Conservation (phyloP, 2,329 filamentous ascomycete genomes). For the Parafenestella ontariensis region DNA sequence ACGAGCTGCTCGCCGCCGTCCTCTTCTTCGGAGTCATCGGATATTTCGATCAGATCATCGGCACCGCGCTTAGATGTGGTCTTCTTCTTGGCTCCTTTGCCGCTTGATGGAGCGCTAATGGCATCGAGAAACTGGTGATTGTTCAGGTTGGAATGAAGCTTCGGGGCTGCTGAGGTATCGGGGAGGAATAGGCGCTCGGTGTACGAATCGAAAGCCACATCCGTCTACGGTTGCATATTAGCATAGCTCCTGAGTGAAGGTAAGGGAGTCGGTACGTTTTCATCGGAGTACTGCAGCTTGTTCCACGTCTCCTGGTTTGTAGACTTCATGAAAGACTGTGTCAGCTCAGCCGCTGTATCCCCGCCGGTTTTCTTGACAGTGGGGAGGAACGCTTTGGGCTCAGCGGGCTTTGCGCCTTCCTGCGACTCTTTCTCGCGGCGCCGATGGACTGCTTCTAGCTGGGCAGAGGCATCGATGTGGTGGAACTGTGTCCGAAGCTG, state of each 20-base stretch:
- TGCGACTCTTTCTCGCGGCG: slow-evolving; percentile 55
- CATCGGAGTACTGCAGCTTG: slow-evolving; percentile 79
- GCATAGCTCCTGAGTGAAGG: not conserved
- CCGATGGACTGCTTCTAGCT: slow-evolving; percentile 66
- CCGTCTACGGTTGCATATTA: slow-evolving; percentile 52
- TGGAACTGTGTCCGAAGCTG: slow-evolving; percentile 92
- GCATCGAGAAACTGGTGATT: slow-evolving; percentile 68
- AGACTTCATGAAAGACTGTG: slow-evolving; percentile 75
- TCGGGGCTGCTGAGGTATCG: slow-evolving; percentile 50
- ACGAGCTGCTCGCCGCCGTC: slow-evolving; percentile 9
- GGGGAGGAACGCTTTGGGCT: slow-evolving; percentile 82
- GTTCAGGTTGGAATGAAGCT: slow-evolving; percentile 62
- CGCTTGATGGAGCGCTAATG: slow-evolving; percentile 62
- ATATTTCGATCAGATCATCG: slow-evolving; percentile 41
- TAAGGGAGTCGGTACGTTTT: slow-evolving; percentile 62
- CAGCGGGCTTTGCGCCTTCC: slow-evolving; percentile 53
- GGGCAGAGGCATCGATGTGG: slow-evolving; percentile 84
- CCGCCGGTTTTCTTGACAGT: slow-evolving; percentile 80
- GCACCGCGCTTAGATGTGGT: slow-evolving; percentile 32
- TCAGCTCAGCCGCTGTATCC: slow-evolving; percentile 71
- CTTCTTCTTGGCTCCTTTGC: slow-evolving; percentile 51
- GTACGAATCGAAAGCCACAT: slow-evolving; percentile 78
- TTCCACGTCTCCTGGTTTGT: slow-evolving; percentile 87
- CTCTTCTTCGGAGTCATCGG: slow-evolving; percentile 40
- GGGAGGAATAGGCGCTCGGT: slow-evolving; percentile 72